phyloP scores from a whole-genome alignment of 2,329 filamentous ascomycete species.

The Blumeriella jaapii region DNA sequence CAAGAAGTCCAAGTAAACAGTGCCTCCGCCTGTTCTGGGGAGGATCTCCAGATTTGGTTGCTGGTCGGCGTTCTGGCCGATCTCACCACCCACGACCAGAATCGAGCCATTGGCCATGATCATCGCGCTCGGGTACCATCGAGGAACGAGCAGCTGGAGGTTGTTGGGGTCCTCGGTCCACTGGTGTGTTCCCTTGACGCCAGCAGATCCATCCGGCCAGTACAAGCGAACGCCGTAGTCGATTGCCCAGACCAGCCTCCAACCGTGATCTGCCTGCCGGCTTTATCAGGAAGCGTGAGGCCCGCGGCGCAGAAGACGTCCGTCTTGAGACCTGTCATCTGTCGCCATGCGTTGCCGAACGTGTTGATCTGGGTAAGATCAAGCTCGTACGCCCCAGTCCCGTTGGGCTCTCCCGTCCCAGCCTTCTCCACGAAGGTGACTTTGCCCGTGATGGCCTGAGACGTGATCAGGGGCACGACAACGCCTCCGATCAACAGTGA shows the following conservation, averaged over 20 bases:
- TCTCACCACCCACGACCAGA: slow-evolving; percentile 53
- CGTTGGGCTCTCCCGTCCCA: slow-evolving; percentile 44
- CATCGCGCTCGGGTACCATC: slow-evolving; percentile 56
- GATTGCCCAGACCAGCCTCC: slow-evolving; percentile 57
- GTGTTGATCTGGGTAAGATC: slow-evolving; percentile 43
- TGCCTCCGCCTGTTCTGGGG: slow-evolving; percentile 36
- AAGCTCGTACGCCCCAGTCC: slow-evolving; percentile 55
- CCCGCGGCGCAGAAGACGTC: slow-evolving; percentile 58
- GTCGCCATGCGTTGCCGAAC: slow-evolving; percentile 43
- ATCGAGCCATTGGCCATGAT: slow-evolving; percentile 55
- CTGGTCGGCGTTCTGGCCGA: slow-evolving; percentile 47
- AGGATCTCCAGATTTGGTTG: slow-evolving; percentile 53
- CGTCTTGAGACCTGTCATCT: slow-evolving; percentile 47
- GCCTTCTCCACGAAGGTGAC: slow-evolving; percentile 49
- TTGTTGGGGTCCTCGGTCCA: slow-evolving; percentile 49
- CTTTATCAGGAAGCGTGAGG: slow-evolving; percentile 52
- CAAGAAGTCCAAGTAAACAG: slow-evolving; percentile 48
- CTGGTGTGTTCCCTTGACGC: slow-evolving; percentile 47
- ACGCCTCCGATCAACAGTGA: slow-evolving; percentile 49
- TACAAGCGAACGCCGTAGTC: slow-evolving; percentile 50
- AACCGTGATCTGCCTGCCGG: slow-evolving; percentile 50
- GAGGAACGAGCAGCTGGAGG: slow-evolving; percentile 43
- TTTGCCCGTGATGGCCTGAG: slow-evolving; percentile 44
- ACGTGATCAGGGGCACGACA: slow-evolving; percentile 30
- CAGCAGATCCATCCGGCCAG: slow-evolving; percentile 45